Conservation (phyloP, 768 basidiomycete genomes). For the Guyanaporus albipodus region DNA sequence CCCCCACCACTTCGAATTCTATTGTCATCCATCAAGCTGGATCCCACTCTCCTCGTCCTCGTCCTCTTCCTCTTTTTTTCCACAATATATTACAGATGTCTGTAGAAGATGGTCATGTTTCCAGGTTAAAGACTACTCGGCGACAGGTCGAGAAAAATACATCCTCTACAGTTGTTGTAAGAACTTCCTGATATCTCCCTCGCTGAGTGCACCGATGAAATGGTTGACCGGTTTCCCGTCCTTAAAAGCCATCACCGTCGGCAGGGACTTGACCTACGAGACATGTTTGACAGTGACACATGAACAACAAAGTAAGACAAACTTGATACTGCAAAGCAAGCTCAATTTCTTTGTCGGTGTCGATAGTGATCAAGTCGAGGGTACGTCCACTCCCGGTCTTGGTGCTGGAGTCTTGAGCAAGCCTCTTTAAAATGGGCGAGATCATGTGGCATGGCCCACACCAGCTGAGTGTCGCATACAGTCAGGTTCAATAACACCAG, state of each 20-base stretch:
- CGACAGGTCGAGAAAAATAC: not conserved
- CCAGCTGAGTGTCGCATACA: conserved; percentile 48
- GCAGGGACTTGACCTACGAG: conserved; percentile 63
- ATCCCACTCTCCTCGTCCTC: too few relatives aligned
- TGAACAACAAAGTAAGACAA: conserved; percentile 1
- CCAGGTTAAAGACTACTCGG: not conserved
- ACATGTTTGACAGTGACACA: not conserved
- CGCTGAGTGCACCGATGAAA: conserved; percentile 59
- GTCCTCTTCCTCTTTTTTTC: conserved; percentile 4
- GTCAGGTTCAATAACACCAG: conserved; percentile 2
- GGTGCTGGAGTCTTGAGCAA: conserved; percentile 43
- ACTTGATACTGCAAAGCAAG: conserved; percentile 52
- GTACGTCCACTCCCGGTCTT: conserved; percentile 51
- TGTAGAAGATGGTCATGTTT: not conserved
- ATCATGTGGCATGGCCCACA: conserved; percentile 72
- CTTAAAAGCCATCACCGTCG: conserved; percentile 75
- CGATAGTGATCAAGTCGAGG: conserved; percentile 70
- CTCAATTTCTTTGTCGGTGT: conserved; percentile 50
- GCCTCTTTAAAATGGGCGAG: conserved; percentile 61
- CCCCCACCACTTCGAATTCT: conserved; percentile 8
- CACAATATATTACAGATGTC: conserved; percentile 11
- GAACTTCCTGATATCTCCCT: conserved; percentile 42
- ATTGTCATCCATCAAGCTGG: conserved; percentile 10
- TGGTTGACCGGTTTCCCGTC: conserved; percentile 54
- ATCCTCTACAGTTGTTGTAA: conserved; percentile 36